Evolutionary conservation across 768 basidiomycete species (phyloP), one percentile per base, ranked within the genome.

Genomic region (Tricholoma flavovirens): DNA sequence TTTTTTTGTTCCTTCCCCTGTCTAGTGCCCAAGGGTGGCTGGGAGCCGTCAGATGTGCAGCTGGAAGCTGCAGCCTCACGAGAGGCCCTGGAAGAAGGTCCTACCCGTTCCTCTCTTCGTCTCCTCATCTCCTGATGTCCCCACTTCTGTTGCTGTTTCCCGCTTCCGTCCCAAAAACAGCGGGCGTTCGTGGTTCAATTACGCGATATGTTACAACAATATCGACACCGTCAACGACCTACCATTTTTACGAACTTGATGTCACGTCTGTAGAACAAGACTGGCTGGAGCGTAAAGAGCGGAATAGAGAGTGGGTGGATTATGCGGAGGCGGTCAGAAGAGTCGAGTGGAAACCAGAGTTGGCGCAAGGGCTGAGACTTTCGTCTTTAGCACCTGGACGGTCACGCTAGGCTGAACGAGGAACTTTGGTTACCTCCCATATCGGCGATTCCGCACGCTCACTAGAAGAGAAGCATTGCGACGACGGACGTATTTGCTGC

Each of bases 31-130:
- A 93, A 93, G 78, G 91, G 91, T 71, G 91, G 91, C 68, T 93
- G 86, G 86, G 91, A 93, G 73, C 75, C 83, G 62, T 79, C 86
- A 56, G 91, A 93, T 80, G 84, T 79, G 64, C 79, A 77, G 71
- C 76, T 93, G 66, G 90, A 92, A 79, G 86, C 83, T 75, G 91
- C 91, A 69, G 91, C 91, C 75, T 87, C 83, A 66, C 83, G 91
- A 72, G 91, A 93, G 84, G 91, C 91, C 75, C 79, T 88, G 72
- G 91, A 93, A 89, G 91, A 93, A 93, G 91, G 91, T 93, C 88
- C 84, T 84, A 84, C 83, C 83, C 83, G 77, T 81, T 81, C 84
- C 79, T 84, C 77, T 84, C 72, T 80, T 76, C 79, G 82, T 86
- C 81, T 77, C 78, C 77, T 80, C 80, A 75, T 73, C 79, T 83